Conservation (phyloP, 148 eudicot genomes). For the Fagopyrum esculentum region DNA sequence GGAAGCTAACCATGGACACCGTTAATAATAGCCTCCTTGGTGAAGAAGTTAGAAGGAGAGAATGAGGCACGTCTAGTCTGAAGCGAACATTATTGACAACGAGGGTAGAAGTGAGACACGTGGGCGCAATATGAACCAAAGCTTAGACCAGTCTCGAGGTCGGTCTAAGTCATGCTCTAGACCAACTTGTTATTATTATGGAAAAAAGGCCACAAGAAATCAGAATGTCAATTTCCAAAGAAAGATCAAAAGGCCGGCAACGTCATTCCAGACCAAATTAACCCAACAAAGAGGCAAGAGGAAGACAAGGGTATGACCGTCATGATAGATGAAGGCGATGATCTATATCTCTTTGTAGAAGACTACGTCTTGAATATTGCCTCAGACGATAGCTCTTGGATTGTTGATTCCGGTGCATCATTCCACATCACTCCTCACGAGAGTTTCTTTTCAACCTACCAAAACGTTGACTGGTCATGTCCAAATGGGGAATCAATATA, state of each 20-base stretch:
- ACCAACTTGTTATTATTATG: not conserved
- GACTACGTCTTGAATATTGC: not conserved
- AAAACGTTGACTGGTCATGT: too few relatives aligned
- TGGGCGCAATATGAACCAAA: too few relatives aligned
- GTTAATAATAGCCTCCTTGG: not conserved
- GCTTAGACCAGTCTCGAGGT: not conserved
- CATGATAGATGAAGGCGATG: not conserved
- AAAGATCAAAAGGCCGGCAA: not conserved
- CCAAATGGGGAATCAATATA: too few relatives aligned
- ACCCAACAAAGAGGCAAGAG: not conserved
- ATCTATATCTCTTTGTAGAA: not conserved
- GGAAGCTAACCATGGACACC: not conserved
- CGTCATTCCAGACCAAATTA: not conserved
- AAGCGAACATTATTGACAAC: not conserved
- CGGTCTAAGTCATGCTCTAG: not conserved
- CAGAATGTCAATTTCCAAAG: not conserved
- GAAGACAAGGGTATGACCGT: not conserved
- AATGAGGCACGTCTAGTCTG: not conserved
- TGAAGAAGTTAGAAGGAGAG: too few relatives aligned
- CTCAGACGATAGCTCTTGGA: too few relatives aligned
- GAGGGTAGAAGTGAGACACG: not conserved
- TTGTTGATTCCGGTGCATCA: too few relatives aligned
- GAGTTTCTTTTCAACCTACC: too few relatives aligned
- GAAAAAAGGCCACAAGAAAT: not conserved
- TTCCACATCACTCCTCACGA: too few relatives aligned